Percentiles rank a stretch among this genome's conserved stretches.
Conservation (phyloP, 2,329 filamentous ascomycete genomes). For the Rasamsonia emersonii region DNA sequence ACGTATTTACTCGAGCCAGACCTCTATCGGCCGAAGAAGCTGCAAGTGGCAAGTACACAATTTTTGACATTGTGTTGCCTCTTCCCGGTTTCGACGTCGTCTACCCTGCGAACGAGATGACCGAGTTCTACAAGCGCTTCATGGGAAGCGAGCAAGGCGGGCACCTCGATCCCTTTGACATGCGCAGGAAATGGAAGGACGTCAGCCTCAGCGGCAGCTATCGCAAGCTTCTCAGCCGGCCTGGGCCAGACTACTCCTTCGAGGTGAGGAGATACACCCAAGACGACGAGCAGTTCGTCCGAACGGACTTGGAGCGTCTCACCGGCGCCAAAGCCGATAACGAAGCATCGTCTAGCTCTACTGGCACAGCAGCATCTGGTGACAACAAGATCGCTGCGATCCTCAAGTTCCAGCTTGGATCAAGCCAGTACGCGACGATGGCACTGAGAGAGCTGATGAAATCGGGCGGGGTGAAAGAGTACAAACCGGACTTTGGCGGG, state of each 20-base stretch:
- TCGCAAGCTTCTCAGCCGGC: slow-evolving; percentile 69
- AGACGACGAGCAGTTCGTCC: slow-evolving; percentile 72
- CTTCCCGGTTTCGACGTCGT: slow-evolving; percentile 84
- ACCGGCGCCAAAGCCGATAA: slow-evolving; percentile 33
- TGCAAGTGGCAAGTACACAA: slow-evolving; percentile 62
- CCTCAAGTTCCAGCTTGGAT: slow-evolving; percentile 65
- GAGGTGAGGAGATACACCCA: slow-evolving; percentile 59
- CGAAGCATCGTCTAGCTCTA: too few species aligned
- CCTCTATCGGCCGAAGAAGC: slow-evolving; percentile 70
- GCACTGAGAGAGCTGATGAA: slow-evolving; percentile 72
- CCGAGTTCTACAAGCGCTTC: slow-evolving; percentile 74
- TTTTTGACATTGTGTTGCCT: slow-evolving; percentile 85
- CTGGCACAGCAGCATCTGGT: too few species aligned
- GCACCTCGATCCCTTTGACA: slow-evolving; percentile 68
- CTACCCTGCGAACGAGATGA: slow-evolving; percentile 77
- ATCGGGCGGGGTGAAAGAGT: slow-evolving; percentile 51
- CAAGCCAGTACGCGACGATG: slow-evolving; percentile 79
- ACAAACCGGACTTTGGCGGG: slow-evolving; percentile 54
- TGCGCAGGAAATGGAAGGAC: slow-evolving; percentile 79
- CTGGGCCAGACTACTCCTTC: slow-evolving; percentile 54
- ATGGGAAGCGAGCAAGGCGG: slow-evolving; percentile 77
- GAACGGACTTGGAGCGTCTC: slow-evolving; percentile 72
- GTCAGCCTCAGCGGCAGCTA: slow-evolving; percentile 84
- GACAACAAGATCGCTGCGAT: slow-evolving; percentile 55
- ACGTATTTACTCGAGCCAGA: slow-evolving; percentile 60